These are phyloP conservation scores for Apiotrichum siamense DNA, from an alignment of 1,284 basidiomycete genomes.

Conservation along the genomic window DNA sequence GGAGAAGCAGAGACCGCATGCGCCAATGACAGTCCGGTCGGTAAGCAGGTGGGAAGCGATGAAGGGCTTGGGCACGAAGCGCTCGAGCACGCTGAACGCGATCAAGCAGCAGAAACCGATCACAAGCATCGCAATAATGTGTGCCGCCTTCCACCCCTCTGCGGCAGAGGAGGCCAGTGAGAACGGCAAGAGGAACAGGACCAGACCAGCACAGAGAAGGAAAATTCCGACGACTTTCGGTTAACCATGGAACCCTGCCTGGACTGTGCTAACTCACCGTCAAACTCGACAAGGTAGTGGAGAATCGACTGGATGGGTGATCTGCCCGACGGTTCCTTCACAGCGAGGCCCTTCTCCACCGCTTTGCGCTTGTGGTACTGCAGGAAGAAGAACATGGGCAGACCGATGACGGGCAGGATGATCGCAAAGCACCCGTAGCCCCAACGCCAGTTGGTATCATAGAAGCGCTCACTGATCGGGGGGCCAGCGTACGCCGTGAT, in stretches of 20 bases:
- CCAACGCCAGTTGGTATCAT: conserved; percentile 44
- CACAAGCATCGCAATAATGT: conserved; percentile 46
- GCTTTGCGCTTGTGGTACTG: conserved; percentile 32
- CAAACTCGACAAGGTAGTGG: conserved; percentile 38
- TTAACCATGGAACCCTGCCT: too few species aligned
- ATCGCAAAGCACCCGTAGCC: conserved; percentile 47
- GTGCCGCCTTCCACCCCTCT: conserved; percentile 33
- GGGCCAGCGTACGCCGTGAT: conserved; percentile 46
- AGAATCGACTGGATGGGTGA: conserved; percentile 27
- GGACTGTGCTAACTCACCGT: conserved; percentile 31
- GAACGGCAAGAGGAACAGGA: conserved; percentile 46
- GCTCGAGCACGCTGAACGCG: conserved; percentile 41
- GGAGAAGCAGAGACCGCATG: conserved; percentile 37
- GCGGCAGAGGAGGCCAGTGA: conserved; percentile 35
- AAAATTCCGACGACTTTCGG: conserved; percentile 47
- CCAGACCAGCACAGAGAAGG: conserved; percentile 39
- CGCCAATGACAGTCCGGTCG: conserved; percentile 42
- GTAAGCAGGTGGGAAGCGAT: conserved; percentile 43
- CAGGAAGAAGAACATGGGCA: conserved; percentile 27
- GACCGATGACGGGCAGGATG: conserved; percentile 40
- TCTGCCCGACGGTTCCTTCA: conserved; percentile 13
- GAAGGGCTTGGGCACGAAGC: conserved; percentile 39
- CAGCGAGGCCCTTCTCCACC: conserved; percentile 18
- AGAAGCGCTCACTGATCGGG: conserved; percentile 33
- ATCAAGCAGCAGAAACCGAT: conserved; percentile 42